Conservation (phyloP, 139 green algal genomes). For the Eudorina sp. region DNA sequence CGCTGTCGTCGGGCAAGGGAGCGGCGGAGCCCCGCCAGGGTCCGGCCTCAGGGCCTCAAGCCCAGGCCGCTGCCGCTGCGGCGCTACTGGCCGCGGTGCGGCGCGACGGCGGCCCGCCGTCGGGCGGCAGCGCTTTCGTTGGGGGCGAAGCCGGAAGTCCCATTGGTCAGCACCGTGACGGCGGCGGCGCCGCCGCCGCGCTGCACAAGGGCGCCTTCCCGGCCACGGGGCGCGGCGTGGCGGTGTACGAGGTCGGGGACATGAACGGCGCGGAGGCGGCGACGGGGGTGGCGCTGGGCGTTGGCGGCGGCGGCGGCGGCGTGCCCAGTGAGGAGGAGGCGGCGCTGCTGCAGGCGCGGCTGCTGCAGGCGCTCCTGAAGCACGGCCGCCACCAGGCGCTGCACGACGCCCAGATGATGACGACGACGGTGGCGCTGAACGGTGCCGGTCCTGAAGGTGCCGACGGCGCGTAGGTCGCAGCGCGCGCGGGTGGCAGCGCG, state of each 20-base stretch:
- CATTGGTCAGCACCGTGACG: background rate
- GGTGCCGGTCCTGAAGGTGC: too few species aligned
- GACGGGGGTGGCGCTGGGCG: background rate
- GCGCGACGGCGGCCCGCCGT: background rate
- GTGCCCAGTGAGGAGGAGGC: background rate
- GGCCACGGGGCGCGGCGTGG: too few species aligned
- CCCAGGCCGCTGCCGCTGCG: too few species aligned
- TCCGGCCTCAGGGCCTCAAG: too few species aligned
- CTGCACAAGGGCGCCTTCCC: background rate
- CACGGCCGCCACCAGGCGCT: background rate
- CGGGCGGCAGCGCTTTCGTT: background rate
- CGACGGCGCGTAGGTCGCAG: too few species aligned
- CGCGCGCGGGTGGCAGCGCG: too few species aligned
- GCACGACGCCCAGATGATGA: background rate
- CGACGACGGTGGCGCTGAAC: background rate
- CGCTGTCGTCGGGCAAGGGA: background rate
- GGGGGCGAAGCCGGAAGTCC: background rate
- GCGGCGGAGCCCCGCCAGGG: too few species aligned
- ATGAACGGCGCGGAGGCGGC: background rate
- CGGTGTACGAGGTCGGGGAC: too few species aligned
- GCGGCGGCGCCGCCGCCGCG: background rate
- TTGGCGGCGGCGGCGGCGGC: background rate
- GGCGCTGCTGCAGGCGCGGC: background rate
- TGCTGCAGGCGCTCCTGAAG: slow-evolving; percentile 15
- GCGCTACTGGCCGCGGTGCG: background rate